Conservation (phyloP, 2,329 filamentous ascomycete genomes). For the Diaporthe velutina region DNA sequence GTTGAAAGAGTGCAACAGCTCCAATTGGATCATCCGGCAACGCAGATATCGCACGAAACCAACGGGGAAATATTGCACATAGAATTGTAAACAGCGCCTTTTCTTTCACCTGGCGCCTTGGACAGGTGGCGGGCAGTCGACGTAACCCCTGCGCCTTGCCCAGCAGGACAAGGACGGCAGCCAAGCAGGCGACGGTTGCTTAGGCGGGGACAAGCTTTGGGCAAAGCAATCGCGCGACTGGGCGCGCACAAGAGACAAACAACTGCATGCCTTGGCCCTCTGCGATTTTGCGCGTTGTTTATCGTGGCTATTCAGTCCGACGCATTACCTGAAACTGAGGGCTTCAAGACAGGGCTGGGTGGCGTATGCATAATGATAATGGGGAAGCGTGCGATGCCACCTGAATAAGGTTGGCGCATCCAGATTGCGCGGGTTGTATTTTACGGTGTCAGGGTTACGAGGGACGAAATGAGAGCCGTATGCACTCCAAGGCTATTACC, state of each 20-base stretch:
- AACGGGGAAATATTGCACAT: too few species aligned
- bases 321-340: too few species aligned
- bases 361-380: background rate
- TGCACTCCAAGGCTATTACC: background rate
- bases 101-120: too few species aligned
- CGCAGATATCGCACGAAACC: too few species aligned
- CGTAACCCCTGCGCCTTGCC: conserved; percentile 5
- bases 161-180: conserved; percentile 23
- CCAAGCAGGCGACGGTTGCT: conserved; percentile 7
- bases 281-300: background rate
- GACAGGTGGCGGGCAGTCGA: background rate
- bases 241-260: background rate
- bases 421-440: background rate
- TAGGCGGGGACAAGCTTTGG: conserved; percentile 3
- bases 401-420: background rate
- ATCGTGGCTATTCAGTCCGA: background rate
- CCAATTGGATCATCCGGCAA: too few species aligned
- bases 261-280: background rate
- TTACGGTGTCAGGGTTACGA: background rate
- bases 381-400: background rate
- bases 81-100: too few species aligned
- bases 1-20: too few species aligned
- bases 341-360: background rate
- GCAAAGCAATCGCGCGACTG: background rate
- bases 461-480: background rate